A percentile compares a stretch with the other conserved stretches of the same genome.
These are phyloP conservation scores for Mimosa pudica DNA, from an alignment of 306 rosid genomes.

Conservation along the genomic window DNA sequence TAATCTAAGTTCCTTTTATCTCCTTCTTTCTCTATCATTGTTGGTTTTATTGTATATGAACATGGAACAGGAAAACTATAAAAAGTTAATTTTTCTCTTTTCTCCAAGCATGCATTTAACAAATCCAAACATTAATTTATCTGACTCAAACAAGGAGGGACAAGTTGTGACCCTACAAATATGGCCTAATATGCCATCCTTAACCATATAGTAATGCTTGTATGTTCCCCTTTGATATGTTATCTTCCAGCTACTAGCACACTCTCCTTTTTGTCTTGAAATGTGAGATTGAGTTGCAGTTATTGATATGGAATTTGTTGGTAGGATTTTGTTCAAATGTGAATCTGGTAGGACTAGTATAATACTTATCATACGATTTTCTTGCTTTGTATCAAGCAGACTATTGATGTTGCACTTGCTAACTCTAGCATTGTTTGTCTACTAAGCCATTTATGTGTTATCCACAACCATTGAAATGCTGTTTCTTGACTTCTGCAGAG, in stretches of 20 bases:
- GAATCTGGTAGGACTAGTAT: background rate
- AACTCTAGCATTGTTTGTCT: constrained; percentile 6
- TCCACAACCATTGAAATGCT: constrained; percentile 7
- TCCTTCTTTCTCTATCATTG: too few species aligned
- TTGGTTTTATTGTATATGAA: background rate
- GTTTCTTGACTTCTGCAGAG: constrained; percentile 50
- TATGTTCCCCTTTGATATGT: constrained; percentile 25
- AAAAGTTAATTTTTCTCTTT: background rate
- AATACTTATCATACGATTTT: background rate
- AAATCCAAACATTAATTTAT: background rate
- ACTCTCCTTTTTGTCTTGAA: constrained; percentile 26
- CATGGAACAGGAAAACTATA: background rate
- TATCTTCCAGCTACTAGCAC: background rate
- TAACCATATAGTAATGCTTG: background rate
- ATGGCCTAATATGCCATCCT: background rate
- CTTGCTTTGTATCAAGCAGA: background rate
- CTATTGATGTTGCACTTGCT: constrained; percentile 9
- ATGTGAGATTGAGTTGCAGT: background rate
- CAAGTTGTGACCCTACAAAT: background rate
- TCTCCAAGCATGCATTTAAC: background rate
- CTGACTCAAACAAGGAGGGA: background rate
- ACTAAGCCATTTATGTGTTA: constrained; percentile 9
- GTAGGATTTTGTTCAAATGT: background rate
- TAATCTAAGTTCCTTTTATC: too few species aligned
- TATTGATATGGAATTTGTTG: background rate